A percentile compares a stretch with the other conserved stretches of the same genome.
phyloP scores from a whole-genome alignment of 2,329 filamentous ascomycete species.

The Didymella segeticola region DNA sequence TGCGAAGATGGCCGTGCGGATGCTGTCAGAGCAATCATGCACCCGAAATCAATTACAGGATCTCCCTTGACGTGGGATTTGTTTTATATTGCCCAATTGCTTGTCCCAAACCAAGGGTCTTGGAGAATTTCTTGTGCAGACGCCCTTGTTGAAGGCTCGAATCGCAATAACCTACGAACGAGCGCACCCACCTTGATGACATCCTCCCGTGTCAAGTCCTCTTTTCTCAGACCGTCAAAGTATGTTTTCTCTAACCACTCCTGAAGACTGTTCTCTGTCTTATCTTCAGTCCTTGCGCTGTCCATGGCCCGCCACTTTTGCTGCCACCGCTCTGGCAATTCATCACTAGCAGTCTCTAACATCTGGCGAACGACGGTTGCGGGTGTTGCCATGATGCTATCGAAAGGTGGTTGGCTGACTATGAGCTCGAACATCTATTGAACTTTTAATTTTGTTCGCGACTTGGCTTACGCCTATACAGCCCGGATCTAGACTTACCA shows the following conservation, averaged over 20 bases:
- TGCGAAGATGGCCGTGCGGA: too few species aligned
- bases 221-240: conserved; percentile 39
- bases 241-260: conserved; percentile 50
- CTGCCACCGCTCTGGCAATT: conserved; percentile 47
- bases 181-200: conserved; percentile 24
- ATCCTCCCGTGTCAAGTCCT: conserved; percentile 27
- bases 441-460: too few species aligned
- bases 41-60: too few species aligned
- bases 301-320: conserved; percentile 36
- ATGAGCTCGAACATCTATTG: conserved; percentile 52
- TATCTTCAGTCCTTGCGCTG: conserved; percentile 17
- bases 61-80: too few species aligned
- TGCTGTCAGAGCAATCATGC: too few species aligned
- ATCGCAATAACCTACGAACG: conserved; percentile 23
- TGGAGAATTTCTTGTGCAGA: conserved; percentile 23
- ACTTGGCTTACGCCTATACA: too few species aligned
- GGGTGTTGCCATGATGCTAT: conserved; percentile 46
- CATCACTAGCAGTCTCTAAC: conserved; percentile 44
- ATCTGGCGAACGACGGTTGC: conserved; percentile 46
- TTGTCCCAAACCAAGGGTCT: conserved; percentile 34
- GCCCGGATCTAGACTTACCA: conserved; percentile 38
- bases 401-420: conserved; percentile 49
- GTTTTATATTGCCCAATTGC: too few species aligned
- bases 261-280: conserved; percentile 33
- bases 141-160: conserved; percentile 28